Base-by-base conservation (phyloP, 225 moss, liverwort and hornwort species). In the Physcomitrium patens region DNA sequence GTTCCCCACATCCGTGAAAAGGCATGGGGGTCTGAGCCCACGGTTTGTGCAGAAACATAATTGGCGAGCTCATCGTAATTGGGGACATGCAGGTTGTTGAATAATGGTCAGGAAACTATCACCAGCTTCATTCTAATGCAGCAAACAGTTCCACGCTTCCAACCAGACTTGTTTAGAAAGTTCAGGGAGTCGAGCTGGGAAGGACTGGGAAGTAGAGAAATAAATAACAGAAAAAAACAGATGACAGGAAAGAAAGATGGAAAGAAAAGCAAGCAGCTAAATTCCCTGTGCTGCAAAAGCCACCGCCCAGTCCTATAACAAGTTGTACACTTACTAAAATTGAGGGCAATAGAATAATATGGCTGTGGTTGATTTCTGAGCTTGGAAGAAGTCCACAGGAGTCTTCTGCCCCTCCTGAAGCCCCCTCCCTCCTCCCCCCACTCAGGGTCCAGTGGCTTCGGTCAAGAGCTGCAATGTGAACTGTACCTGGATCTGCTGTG, bases 1-100 rank as follows among this genome's bases (percentile, higher is more conserved):
- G 42, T 67, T 55, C 55, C 26, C 72, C 37, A 0, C 0, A 10
- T 72, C 42, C 79, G 1, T 17, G 24, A 68, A 76, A 50, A 27
- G 15, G 80, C 47, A 46, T 67, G 73, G 73, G 14, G 67, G 63
- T 73, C 42, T 43, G 77, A 26, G 47, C 72, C 73, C 37, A 2
- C 65, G 49, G 1, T 14, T 60, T 9, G 42, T 10, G 7, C 42
- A 17, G 31, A 42, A 52, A 17, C 4, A 64, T 12, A 44, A 44
- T 12, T 37, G 31, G 49, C 52, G 28, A 9, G 8, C 26, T 60
- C 24, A n/a, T 45, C 3, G 4, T 27, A 16, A 50, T 51, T 7
- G 0, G 7, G n/a, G 27, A 70, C 15, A 3, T 2, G 42, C 63
- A 13, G 49, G 64, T 56, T 0, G 0, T 45, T 26, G 55, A 55